Percentiles rank a stretch among this genome's conserved stretches.
Conservation (phyloP, 176 grass and related monocot genomes). For the sorghum (Sorghum bicolor) region DNA sequence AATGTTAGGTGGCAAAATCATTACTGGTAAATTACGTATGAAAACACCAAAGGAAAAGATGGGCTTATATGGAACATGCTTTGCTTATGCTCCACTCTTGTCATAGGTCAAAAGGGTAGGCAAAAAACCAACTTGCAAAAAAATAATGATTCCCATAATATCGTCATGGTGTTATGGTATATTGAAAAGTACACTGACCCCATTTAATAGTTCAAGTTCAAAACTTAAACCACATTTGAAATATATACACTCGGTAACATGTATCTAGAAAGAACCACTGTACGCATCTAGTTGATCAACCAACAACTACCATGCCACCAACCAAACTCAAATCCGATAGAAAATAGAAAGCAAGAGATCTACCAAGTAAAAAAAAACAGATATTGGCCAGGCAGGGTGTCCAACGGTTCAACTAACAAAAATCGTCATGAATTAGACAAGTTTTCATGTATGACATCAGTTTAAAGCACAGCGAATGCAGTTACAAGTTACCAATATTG, state of each 20-base stretch:
- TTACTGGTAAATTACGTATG: slow-evolving; percentile 27
- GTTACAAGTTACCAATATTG: not conserved
- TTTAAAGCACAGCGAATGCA: not conserved
- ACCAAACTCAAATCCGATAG: slow-evolving; percentile 32
- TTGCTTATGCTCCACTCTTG: slow-evolving; percentile 58
- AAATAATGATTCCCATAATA: not conserved
- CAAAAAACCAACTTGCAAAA: slow-evolving; percentile 35
- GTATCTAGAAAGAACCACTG: slow-evolving; percentile 38
- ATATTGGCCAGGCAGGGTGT: not conserved
- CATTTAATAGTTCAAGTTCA: slow-evolving; percentile 1
- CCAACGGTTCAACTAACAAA: slow-evolving; percentile 29
- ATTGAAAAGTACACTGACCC: not conserved
- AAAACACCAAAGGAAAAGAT: slow-evolving; percentile 21
- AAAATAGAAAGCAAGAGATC: slow-evolving; percentile 13
- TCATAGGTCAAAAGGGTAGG: slow-evolving; percentile 31
- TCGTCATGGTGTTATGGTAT: not conserved
- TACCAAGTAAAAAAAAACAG: not conserved
- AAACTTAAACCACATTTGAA: slow-evolving; percentile 19
- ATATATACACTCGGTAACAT: slow-evolving; percentile 25
- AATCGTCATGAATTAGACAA: slow-evolving; percentile 5
- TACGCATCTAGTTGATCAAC: slow-evolving; percentile 43
- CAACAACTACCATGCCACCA: slow-evolving; percentile 43
- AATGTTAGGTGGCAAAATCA: slow-evolving; percentile 15
- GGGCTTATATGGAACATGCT: slow-evolving; percentile 18
- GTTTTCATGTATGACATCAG: not conserved